A percentile compares a stretch with the other conserved stretches of the same genome.
Evolutionary conservation across 768 basidiomycete genomes (phyloP).

Genomic region (Lactifluus subvellereus): DNA sequence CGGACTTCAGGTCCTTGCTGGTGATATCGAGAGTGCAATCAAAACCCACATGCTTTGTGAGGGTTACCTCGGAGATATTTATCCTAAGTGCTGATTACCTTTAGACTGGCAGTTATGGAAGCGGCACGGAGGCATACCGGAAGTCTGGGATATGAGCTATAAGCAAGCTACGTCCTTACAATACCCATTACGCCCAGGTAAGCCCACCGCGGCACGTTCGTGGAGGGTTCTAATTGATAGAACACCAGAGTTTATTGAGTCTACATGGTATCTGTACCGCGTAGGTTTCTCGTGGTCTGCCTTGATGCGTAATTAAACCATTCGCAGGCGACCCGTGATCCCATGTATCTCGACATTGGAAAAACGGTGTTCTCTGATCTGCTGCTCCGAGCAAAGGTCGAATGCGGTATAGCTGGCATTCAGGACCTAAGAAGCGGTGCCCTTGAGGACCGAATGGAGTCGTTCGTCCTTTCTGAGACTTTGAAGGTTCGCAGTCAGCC

Average conservation of each 20-base stretch:
- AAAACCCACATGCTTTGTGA: slow-evolving; percentile 85
- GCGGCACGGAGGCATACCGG: slow-evolving; percentile 81
- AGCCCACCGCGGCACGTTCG: neutral
- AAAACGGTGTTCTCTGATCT: slow-evolving; percentile 80
- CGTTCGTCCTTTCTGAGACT: slow-evolving; percentile 90
- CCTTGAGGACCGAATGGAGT: slow-evolving; percentile 94
- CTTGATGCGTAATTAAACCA: slow-evolving; percentile 10
- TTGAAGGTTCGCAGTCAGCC: slow-evolving; percentile 55
- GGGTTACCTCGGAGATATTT: slow-evolving; percentile 25
- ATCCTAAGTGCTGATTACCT: slow-evolving; percentile 6
- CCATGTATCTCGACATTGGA: slow-evolving; percentile 89
- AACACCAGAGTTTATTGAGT: slow-evolving; percentile 80
- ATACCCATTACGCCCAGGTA: slow-evolving; percentile 73
- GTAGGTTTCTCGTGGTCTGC: slow-evolving; percentile 37
- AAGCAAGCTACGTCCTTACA: slow-evolving; percentile 67
- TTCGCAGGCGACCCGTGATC: slow-evolving; percentile 81
- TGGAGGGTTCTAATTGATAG: neutral
- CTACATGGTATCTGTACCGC: slow-evolving; percentile 92
- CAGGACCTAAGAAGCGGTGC: slow-evolving; percentile 70
- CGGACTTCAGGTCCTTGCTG: slow-evolving; percentile 85
- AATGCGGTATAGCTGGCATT: slow-evolving; percentile 83
- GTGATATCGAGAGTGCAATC: slow-evolving; percentile 85
- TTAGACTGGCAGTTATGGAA: slow-evolving; percentile 92
- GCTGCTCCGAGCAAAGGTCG: slow-evolving; percentile 64
- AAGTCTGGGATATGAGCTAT: slow-evolving; percentile 82